These are phyloP conservation scores for Hypoxylon intermedium DNA, from an alignment of 495 filamentous ascomycete species.

Conservation along the genomic window DNA sequence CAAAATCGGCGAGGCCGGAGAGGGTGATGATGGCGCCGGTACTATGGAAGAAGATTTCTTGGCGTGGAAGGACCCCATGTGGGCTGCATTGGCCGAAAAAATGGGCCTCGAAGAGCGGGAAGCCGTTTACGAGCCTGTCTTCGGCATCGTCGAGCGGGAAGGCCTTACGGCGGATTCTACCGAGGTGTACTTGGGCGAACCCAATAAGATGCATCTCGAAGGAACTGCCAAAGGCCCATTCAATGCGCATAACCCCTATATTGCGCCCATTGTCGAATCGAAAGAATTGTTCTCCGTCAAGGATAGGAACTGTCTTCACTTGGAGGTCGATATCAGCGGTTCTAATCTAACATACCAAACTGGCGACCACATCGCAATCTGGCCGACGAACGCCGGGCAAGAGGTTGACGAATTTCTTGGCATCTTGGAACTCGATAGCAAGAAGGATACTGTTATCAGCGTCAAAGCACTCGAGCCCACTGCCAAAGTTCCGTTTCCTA, in stretches of 20 bases:
- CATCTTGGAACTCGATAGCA: constrained; percentile 75
- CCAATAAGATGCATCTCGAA: constrained; percentile 94
- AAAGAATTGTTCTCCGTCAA: constrained; percentile 90
- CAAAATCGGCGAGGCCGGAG: constrained; percentile 85
- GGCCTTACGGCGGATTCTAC: constrained; percentile 77
- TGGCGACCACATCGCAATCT: constrained; percentile 95
- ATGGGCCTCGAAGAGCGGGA: constrained; percentile 95
- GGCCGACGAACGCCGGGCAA: constrained; percentile 93
- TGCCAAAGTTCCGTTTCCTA: constrained; percentile 96
- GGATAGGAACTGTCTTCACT: constrained; percentile 93
- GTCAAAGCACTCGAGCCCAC: constrained; percentile 95
- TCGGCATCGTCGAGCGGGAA: constrained; percentile 79
- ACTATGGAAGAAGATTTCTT: constrained; percentile 99
- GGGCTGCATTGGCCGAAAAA: constrained; percentile 77
- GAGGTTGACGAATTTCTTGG: constrained; percentile 91
- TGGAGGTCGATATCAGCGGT: constrained; percentile 90
- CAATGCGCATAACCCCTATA: constrained; percentile 96
- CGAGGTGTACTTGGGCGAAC: constrained; percentile 92
- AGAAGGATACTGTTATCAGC: constrained; percentile 82
- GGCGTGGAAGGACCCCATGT: constrained; percentile 99
- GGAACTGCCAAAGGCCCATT: constrained; percentile 85
- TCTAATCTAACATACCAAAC: constrained; percentile 92
- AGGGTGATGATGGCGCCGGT: constrained; percentile 96
- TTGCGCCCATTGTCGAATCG: constrained; percentile 91
- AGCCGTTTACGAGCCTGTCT: constrained; percentile 93